A percentile compares a stretch with the other conserved stretches of the same genome.
phyloP scores from a whole-genome alignment of 768 basidiomycete genomes.

The Saitozyma sp. region DNA sequence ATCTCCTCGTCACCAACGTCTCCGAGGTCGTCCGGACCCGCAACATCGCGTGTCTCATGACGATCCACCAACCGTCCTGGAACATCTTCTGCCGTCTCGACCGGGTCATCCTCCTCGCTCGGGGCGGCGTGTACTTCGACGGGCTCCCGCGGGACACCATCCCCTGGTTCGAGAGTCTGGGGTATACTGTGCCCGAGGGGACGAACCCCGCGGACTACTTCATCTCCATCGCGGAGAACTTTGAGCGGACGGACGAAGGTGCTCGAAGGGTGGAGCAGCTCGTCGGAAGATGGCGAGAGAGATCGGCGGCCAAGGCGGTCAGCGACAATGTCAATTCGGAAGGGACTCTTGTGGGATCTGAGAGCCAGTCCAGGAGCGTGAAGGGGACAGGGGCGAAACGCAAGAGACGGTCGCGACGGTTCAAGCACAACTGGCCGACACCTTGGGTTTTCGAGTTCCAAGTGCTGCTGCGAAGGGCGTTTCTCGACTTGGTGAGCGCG shows the following conservation, averaged over 20 bases:
- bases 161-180: constrained; percentile 12
- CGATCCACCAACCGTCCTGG: constrained; percentile 14
- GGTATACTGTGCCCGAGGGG: constrained; percentile 19
- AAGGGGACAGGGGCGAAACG: not conserved
- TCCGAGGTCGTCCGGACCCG: constrained; percentile 6
- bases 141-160: constrained; percentile 16
- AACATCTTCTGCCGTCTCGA: constrained; percentile 12
- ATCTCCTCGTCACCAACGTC: constrained; percentile 12
- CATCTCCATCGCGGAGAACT: constrained; percentile 17
- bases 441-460: constrained; percentile 1
- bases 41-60: constrained; percentile 9
- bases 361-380: not conserved
- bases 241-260: constrained; percentile 2
- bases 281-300: constrained; percentile 2
- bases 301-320: too few relatives aligned
- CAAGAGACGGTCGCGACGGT: not conserved
- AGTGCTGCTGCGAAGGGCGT: constrained; percentile 1
- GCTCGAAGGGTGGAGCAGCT: not conserved
- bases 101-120: constrained; percentile 10
- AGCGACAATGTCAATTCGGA: too few relatives aligned
- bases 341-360: not conserved
- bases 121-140: constrained; percentile 14
- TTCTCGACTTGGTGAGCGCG: not conserved
- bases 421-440: constrained; percentile 4
- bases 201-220: constrained; percentile 20